Conservation (phyloP, 202 grass and related monocot species). For the Zoysia matrella region DNA sequence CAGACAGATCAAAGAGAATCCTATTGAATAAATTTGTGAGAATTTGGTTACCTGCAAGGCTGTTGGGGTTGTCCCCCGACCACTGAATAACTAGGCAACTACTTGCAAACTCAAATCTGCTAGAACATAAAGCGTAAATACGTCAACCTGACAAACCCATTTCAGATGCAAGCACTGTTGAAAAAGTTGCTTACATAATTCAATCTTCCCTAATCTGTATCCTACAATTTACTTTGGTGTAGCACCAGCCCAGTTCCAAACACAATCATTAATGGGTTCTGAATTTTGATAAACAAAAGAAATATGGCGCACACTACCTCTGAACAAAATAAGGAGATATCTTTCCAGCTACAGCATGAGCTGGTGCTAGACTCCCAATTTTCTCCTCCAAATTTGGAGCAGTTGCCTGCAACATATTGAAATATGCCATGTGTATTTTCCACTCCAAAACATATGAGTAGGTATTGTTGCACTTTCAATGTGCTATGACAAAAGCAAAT, state of each 20-base stretch:
- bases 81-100: conserved; percentile 81
- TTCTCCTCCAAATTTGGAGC: conserved; percentile 68
- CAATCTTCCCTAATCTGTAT: background rate
- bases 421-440: background rate
- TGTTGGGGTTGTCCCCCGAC: conserved; percentile 97
- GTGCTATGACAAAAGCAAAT: background rate
- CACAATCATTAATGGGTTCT: background rate
- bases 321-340: conserved; percentile 84
- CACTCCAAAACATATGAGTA: no score
- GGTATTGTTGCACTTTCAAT: background rate
- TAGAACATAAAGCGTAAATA: conserved; percentile 12
- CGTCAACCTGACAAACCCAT: background rate
- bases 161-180: background rate
- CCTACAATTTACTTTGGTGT: background rate
- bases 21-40: background rate
- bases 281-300: background rate
- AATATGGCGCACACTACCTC: conserved; percentile 37
- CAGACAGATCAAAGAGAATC: background rate
- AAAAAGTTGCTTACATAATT: background rate
- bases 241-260: background rate
- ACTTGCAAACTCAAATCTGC: conserved; percentile 72
- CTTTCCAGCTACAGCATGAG: conserved; percentile 63
- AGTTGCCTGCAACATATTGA: conserved; percentile 55
- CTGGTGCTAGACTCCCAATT: conserved; percentile 68
- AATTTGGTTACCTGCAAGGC: conserved; percentile 66